phyloP scores from a whole-genome alignment of 2,329 filamentous ascomycete species.

The Aspergillus jensenii region DNA sequence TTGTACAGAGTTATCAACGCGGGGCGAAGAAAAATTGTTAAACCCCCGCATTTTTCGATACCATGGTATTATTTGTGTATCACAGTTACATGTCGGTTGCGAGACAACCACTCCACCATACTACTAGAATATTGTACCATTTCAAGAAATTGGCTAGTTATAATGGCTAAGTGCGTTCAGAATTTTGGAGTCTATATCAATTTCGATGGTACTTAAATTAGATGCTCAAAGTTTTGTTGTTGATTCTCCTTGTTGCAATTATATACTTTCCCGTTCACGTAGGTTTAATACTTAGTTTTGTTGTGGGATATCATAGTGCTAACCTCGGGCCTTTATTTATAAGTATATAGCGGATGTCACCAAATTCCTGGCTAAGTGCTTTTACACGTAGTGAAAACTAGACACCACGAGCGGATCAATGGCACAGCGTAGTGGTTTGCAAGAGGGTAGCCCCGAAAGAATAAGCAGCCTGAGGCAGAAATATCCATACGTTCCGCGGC shows the following conservation, averaged over 20 bases:
- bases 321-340: neutral
- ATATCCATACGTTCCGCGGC: neutral
- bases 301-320: no score
- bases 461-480: neutral
- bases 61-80: conserved; percentile 6
- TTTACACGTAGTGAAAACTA: neutral
- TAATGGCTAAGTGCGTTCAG: no score
- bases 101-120: neutral
- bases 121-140: neutral
- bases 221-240: neutral
- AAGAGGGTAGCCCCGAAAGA: neutral
- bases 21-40: conserved; percentile 5
- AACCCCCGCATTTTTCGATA: conserved; percentile 2
- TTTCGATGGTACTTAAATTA: no score
- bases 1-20: neutral
- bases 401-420: neutral
- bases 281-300: no score
- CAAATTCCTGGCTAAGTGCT: neutral
- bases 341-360: neutral
- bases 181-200: no score
- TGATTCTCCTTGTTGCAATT: neutral
- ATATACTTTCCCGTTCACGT: neutral
- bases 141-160: neutral
- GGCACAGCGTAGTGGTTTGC: neutral
- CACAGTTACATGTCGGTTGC: neutral